Conservation (phyloP, 2,329 filamentous ascomycete species). For the Ceratocystis cubensis region DNA sequence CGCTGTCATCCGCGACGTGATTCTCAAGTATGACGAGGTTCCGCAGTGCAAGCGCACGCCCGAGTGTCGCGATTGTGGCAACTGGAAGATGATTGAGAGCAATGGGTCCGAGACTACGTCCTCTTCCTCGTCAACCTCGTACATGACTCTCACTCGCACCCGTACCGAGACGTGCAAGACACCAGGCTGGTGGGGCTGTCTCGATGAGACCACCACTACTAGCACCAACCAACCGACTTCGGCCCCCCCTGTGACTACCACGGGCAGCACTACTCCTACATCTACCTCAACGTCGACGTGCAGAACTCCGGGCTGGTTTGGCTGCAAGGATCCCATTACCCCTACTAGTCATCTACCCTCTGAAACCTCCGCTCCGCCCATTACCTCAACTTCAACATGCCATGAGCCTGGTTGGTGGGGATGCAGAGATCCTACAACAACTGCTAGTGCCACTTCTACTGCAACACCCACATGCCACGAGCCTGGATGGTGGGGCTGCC, state of each 20-base stretch:
- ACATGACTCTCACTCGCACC: conserved; percentile 49
- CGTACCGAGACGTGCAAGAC: conserved; percentile 80
- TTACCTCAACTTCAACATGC: conserved; percentile 24
- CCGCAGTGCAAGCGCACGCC: conserved; percentile 63
- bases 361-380: conserved; percentile 25
- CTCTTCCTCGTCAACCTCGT: conserved; percentile 37
- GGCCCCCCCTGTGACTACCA: conserved; percentile 8
- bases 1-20: conserved; percentile 74
- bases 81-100: conserved; percentile 91
- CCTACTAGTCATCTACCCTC: conserved; percentile 29
- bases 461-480: conserved; percentile 44
- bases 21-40: conserved; percentile 69
- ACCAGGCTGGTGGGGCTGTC: conserved; percentile 81
- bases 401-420: conserved; percentile 21
- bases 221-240: conserved; percentile 28
- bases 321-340: conserved; percentile 42
- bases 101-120: conserved; percentile 70
- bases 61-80: conserved; percentile 77
- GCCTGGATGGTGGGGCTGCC: conserved; percentile 56
- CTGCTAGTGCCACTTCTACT: conserved; percentile 33
- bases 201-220: conserved; percentile 48
- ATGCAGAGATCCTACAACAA: conserved; percentile 24
- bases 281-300: conserved; percentile 43
- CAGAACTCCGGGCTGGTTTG: conserved; percentile 53
- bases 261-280: conserved; percentile 31